Evolutionary conservation across 1,139 yeast species (phyloP).

Genomic region (Geotrichum bryndzae): DNA sequence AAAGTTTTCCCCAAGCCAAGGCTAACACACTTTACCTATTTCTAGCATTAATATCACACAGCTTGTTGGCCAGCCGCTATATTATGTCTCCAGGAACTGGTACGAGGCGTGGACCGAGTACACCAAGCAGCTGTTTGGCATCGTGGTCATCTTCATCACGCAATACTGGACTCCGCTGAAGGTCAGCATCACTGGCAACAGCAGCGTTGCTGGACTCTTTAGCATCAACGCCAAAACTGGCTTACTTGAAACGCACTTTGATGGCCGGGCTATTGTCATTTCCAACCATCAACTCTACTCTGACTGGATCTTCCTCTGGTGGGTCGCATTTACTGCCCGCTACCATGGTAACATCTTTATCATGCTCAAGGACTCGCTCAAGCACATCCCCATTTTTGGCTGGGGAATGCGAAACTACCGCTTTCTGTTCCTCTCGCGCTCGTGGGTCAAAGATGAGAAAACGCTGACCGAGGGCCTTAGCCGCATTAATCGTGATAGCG

Average conservation of each 20-base stretch:
- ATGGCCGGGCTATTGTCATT: constrained; percentile 51
- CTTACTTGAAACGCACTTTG: constrained; percentile 29
- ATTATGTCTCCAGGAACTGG: constrained; percentile 23
- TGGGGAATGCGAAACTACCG: constrained; percentile 77
- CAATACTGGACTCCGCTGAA: constrained; percentile 35
- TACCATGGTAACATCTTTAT: constrained; percentile 61
- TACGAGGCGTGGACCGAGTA: constrained; percentile 34
- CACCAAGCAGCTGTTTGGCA: constrained; percentile 37
- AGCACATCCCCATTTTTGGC: constrained; percentile 71
- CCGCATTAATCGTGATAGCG: constrained; percentile 41
- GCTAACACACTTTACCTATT: not conserved
- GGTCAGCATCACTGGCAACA: constrained; percentile 34
- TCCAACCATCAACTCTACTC: constrained; percentile 91
- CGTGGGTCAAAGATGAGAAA: constrained; percentile 73
- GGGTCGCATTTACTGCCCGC: constrained; percentile 63
- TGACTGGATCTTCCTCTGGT: constrained; percentile 95
- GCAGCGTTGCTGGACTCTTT: constrained; percentile 28
- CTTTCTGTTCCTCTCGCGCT: constrained; percentile 75
- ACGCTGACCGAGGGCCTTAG: constrained; percentile 52
- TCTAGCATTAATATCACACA: constrained; percentile 26
- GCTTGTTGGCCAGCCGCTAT: constrained; percentile 30
- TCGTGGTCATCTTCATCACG: constrained; percentile 30
- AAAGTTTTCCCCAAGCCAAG: not conserved
- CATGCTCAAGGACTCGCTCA: constrained; percentile 72
- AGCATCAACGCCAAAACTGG: constrained; percentile 23